Conservation (phyloP, 371 early-diverging fungal species). For the Mortierella sp. region DNA sequence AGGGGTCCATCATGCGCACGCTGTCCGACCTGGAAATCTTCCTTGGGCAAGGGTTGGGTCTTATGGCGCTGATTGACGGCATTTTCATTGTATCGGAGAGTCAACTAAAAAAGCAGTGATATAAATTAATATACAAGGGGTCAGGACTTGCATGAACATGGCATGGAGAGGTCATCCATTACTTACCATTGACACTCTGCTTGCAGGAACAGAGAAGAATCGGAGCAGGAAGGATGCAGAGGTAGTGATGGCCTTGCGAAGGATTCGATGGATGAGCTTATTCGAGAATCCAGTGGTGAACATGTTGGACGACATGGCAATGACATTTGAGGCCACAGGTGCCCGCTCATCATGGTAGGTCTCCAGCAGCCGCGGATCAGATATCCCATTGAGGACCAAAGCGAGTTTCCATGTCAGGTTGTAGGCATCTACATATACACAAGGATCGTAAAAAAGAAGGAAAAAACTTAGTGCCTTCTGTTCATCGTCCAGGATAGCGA, state of each 20-base stretch:
- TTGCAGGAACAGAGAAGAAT: slow-evolving; percentile 17
- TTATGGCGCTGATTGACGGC: slow-evolving; percentile 34
- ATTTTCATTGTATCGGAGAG: slow-evolving; percentile 35
- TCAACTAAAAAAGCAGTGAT: slow-evolving; percentile 7
- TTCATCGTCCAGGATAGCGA: no score
- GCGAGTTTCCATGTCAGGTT: slow-evolving; percentile 50
- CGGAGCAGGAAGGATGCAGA: slow-evolving; percentile 20
- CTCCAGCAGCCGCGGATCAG: slow-evolving; percentile 17
- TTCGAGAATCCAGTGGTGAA: slow-evolving; percentile 39
- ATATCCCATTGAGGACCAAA: slow-evolving; percentile 23
- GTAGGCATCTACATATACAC: slow-evolving; percentile 24
- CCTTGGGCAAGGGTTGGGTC: slow-evolving; percentile 21
- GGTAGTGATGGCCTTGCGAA: slow-evolving; percentile 19
- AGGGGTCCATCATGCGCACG: slow-evolving; percentile 52
- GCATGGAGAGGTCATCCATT: no score
- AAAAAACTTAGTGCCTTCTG: background rate
- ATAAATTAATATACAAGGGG: no score
- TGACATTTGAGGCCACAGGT: slow-evolving; percentile 40
- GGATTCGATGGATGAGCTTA: background rate
- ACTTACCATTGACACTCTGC: slow-evolving; percentile 42
- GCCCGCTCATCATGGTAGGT: slow-evolving; percentile 50
- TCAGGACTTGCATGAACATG: no score
- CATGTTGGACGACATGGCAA: slow-evolving; percentile 36
- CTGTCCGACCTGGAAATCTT: slow-evolving; percentile 36
- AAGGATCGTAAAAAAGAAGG: background rate